These are phyloP conservation scores for Ophiostoma triangulosporum DNA, from an alignment of 2,329 filamentous ascomycete genomes.

Conservation along the genomic window DNA sequence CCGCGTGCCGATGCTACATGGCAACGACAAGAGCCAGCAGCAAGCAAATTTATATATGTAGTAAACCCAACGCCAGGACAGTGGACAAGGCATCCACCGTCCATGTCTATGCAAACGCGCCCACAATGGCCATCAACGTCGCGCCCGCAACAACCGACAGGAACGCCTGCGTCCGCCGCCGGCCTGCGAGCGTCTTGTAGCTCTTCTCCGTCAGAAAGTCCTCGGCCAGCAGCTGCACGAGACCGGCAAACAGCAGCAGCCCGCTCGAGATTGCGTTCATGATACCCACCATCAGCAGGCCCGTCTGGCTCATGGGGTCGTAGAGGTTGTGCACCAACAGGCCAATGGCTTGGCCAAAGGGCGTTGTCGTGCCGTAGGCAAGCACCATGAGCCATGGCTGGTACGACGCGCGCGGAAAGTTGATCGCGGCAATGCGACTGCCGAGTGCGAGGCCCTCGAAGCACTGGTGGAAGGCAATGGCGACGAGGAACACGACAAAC, in stretches of 20 bases:
- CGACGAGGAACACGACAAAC: constrained; percentile 67
- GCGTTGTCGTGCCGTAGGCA: constrained; percentile 64
- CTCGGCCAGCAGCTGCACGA: constrained; percentile 75
- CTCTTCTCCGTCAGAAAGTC: constrained; percentile 70
- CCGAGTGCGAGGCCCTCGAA: constrained; percentile 82
- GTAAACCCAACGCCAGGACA: not conserved
- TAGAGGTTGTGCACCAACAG: constrained; percentile 66
- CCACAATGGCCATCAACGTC: constrained; percentile 55
- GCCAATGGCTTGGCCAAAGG: constrained; percentile 72
- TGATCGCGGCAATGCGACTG: constrained; percentile 69
- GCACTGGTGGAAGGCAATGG: constrained; percentile 74
- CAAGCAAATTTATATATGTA: not conserved
- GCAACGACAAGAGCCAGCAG: too few species aligned
- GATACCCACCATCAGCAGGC: constrained; percentile 68
- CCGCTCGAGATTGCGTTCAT: constrained; percentile 81
- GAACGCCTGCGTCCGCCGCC: constrained; percentile 47
- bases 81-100: not conserved
- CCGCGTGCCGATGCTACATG: too few species aligned
- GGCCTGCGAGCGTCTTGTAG: constrained; percentile 51
- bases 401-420: constrained; percentile 58
- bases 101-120: constrained; percentile 48
- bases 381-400: constrained; percentile 77
- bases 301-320: constrained; percentile 62
- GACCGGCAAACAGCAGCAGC: constrained; percentile 64
- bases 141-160: constrained; percentile 50